Evolutionary conservation across 2,329 filamentous ascomycete genomes (phyloP).

Genomic region (Camptophora hylomeconis): DNA sequence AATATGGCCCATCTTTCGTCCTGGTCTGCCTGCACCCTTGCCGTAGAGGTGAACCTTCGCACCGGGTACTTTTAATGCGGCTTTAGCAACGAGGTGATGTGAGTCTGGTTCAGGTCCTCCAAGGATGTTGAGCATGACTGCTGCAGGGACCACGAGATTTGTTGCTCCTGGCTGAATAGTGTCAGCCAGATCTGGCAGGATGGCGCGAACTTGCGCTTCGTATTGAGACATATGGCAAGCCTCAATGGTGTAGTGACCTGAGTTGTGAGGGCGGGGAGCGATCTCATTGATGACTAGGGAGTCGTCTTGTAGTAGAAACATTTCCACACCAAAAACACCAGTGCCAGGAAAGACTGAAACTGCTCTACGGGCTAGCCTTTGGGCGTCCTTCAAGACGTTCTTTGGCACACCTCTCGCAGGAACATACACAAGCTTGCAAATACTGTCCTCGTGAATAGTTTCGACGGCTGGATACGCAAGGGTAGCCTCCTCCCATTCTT

Average conservation of each 20-base stretch:
- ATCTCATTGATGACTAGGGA: conserved; percentile 73
- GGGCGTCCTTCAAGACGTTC: conserved; percentile 50
- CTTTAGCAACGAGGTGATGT: conserved; percentile 47
- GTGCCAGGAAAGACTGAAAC: conserved; percentile 71
- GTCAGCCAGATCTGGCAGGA: conserved; percentile 45
- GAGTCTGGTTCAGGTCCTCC: conserved; percentile 45
- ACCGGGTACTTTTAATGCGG: conserved; percentile 44
- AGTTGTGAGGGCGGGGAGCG: conserved; percentile 75
- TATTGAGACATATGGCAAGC: conserved; percentile 82
- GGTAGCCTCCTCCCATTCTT: conserved; percentile 24
- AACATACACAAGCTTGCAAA: conserved; percentile 84
- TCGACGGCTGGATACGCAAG: conserved; percentile 82
- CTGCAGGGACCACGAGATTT: conserved; percentile 30
- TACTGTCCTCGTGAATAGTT: conserved; percentile 87
- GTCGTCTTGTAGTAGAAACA: conserved; percentile 72
- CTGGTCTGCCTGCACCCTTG: conserved; percentile 69
- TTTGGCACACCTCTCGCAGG: conserved; percentile 61
- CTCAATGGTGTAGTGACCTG: conserved; percentile 91
- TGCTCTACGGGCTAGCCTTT: conserved; percentile 65
- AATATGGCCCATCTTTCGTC: conserved; percentile 90
- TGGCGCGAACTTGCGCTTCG: conserved; percentile 75
- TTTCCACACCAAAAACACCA: conserved; percentile 91
- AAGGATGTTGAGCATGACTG: conserved; percentile 44
- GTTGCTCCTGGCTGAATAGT: conserved; percentile 43
- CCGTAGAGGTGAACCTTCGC: conserved; percentile 77